Evolutionary conservation across 129 eudicot species (phyloP).

Genomic region (Ambrosia artemisiifolia): DNA sequence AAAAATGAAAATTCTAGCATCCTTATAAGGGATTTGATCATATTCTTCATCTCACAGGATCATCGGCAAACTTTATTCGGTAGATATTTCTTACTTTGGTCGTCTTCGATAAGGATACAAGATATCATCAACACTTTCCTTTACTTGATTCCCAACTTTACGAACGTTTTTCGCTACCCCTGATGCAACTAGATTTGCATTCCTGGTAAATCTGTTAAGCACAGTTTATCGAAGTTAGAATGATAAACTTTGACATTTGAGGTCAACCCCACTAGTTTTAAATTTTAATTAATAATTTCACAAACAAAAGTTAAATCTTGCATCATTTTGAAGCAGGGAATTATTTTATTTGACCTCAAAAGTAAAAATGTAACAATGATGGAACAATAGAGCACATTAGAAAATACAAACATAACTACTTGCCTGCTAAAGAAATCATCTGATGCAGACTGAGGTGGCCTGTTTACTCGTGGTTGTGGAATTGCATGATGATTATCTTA

Average conservation of each 20-base stretch:
- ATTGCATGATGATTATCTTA: conserved; percentile 54
- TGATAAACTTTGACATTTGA: conserved; percentile 8
- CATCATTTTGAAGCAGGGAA: conserved; percentile 2
- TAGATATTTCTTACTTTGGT: conserved; percentile 56
- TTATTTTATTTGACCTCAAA: conserved; percentile 5
- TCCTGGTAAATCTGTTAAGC: conserved; percentile 66
- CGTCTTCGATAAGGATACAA: conserved; percentile 69
- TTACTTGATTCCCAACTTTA: conserved; percentile 72
- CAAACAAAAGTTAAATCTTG: neutral
- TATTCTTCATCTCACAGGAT: conserved; percentile 10
- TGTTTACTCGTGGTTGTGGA: conserved; percentile 66
- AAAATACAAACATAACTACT: conserved; percentile 24
- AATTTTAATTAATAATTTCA: neutral
- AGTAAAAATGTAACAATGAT: neutral
- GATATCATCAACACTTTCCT: conserved; percentile 71
- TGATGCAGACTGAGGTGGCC: conserved; percentile 56
- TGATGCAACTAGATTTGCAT: conserved; percentile 78
- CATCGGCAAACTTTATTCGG: neutral
- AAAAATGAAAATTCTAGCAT: conserved; percentile 21
- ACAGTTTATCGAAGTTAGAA: neutral
- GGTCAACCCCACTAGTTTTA: neutral
- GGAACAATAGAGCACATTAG: conserved; percentile 3
- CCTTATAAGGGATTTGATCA: conserved; percentile 3
- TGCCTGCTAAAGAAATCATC: conserved; percentile 86
- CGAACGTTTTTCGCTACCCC: conserved; percentile 80